A percentile compares a stretch with the other conserved stretches of the same genome.
phyloP scores from a whole-genome alignment of 2,329 filamentous ascomycete species.

The Raffaelea albimanens region DNA sequence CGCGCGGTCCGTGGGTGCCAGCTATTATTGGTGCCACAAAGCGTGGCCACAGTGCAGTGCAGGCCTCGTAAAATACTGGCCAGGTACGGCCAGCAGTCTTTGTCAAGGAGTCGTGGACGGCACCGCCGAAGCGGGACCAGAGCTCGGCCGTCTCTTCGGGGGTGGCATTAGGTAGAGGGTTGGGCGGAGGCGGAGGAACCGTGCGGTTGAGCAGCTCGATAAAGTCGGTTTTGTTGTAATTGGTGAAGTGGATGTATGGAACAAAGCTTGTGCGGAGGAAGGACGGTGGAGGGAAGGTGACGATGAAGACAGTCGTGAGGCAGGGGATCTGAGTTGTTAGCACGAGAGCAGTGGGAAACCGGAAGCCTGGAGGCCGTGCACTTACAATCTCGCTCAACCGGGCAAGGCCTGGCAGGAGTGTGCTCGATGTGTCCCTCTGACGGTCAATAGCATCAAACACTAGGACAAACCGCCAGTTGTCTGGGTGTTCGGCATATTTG shows the following conservation, averaged over 20 bases:
- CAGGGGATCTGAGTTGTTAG: slow-evolving; percentile 55
- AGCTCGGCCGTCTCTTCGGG: slow-evolving; percentile 53
- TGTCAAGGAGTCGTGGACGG: slow-evolving; percentile 79
- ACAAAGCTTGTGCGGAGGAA: slow-evolving; percentile 61
- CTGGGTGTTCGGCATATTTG: slow-evolving; percentile 27
- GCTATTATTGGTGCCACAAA: slow-evolving; percentile 72
- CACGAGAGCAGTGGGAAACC: neutral
- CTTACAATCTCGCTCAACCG: slow-evolving; percentile 71
- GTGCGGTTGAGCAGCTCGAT: slow-evolving; percentile 62
- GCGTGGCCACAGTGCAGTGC: slow-evolving; percentile 69
- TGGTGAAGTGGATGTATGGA: slow-evolving; percentile 72
- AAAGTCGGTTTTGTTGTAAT: slow-evolving; percentile 74
- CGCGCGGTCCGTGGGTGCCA: slow-evolving; percentile 64
- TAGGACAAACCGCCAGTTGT: slow-evolving; percentile 58
- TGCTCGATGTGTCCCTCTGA: slow-evolving; percentile 70
- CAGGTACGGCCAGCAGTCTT: slow-evolving; percentile 75
- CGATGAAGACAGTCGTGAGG: slow-evolving; percentile 67
- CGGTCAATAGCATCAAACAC: slow-evolving; percentile 83
- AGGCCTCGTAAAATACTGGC: slow-evolving; percentile 59
- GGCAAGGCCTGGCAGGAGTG: slow-evolving; percentile 70
- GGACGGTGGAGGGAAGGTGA: slow-evolving; percentile 60
- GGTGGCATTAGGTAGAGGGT: slow-evolving; percentile 38
- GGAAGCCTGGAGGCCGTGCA: too few relatives aligned
- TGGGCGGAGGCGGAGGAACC: slow-evolving; percentile 30
- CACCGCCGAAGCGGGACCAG: slow-evolving; percentile 71